These are phyloP conservation scores for Agaricus blazei DNA, from an alignment of 768 basidiomycete genomes.

Conservation along the genomic window DNA sequence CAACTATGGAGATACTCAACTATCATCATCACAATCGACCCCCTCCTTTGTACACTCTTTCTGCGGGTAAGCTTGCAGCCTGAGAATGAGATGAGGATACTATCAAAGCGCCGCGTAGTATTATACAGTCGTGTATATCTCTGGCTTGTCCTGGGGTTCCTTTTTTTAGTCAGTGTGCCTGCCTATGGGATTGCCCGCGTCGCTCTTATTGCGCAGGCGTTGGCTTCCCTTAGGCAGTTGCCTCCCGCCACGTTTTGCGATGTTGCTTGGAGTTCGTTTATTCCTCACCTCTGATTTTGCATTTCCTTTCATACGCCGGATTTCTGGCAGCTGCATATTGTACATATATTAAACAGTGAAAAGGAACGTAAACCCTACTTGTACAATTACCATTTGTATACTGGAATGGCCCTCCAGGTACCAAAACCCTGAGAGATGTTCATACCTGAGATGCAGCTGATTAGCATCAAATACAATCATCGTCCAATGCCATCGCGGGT, in stretches of 20 bases:
- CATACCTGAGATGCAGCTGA: too few relatives aligned
- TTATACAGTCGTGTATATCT: neutral
- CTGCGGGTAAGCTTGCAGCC: neutral
- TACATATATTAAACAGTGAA: too few relatives aligned
- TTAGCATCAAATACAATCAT: too few relatives aligned
- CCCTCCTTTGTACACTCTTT: neutral
- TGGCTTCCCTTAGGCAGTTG: neutral
- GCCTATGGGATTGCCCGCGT: neutral
- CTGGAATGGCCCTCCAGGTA: too few relatives aligned
- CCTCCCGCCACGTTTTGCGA: neutral
- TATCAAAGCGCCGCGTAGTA: too few relatives aligned
- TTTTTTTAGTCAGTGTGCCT: neutral
- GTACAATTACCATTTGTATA: too few relatives aligned
- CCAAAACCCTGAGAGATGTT: too few relatives aligned
- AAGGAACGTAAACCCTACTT: too few relatives aligned
- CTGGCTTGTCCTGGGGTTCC: neutral
- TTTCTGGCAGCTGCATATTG: too few relatives aligned
- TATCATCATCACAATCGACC: neutral
- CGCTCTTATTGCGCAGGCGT: neutral
- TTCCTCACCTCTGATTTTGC: neutral
- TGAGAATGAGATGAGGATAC: too few relatives aligned
- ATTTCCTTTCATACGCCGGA: too few relatives aligned
- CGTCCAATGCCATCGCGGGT: too few relatives aligned
- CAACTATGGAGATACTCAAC: constrained; percentile 1
- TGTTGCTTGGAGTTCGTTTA: neutral